A percentile compares a stretch with the other conserved stretches of the same genome.
Conservation (phyloP, 306 rosid species). For the Begonia fuchsioides region DNA sequence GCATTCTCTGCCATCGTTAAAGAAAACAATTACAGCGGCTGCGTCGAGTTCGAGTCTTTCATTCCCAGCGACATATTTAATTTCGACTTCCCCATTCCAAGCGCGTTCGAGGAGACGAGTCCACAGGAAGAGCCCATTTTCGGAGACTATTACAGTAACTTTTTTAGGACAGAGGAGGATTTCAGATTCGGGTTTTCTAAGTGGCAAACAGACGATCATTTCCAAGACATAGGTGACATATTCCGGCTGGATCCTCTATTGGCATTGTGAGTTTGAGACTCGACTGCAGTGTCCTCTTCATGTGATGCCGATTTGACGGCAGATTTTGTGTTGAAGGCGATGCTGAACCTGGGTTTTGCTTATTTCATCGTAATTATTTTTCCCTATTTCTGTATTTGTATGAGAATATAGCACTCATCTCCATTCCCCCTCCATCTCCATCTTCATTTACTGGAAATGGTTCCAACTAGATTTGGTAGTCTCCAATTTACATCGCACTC, state of each 20-base stretch:
- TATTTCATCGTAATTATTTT: too few species aligned
- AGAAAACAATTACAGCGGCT: neutral
- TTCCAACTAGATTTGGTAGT: too few species aligned
- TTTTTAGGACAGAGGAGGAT: constrained; percentile 17
- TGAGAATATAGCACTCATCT: too few species aligned
- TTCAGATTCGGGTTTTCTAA: constrained; percentile 28
- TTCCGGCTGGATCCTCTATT: constrained; percentile 43
- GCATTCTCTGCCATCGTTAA: neutral
- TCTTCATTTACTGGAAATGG: too few species aligned
- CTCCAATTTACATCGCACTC: too few species aligned
- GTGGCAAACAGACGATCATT: constrained; percentile 34
- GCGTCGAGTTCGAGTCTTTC: constrained; percentile 15
- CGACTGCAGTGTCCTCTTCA: too few species aligned
- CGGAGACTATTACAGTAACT: constrained; percentile 10
- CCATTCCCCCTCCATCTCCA: too few species aligned
- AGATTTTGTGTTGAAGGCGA: too few species aligned
- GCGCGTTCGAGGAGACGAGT: constrained; percentile 16
- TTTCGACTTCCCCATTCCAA: constrained; percentile 27
- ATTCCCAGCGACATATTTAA: constrained; percentile 38
- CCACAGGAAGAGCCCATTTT: constrained; percentile 9
- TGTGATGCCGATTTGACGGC: too few species aligned
- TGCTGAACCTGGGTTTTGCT: too few species aligned
- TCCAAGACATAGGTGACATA: constrained; percentile 82
- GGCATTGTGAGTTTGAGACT: neutral
- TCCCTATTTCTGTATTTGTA: too few species aligned